Evolutionary conservation across 495 filamentous ascomycete species (phyloP).

Genomic region (Aspergillus avenaceus): DNA sequence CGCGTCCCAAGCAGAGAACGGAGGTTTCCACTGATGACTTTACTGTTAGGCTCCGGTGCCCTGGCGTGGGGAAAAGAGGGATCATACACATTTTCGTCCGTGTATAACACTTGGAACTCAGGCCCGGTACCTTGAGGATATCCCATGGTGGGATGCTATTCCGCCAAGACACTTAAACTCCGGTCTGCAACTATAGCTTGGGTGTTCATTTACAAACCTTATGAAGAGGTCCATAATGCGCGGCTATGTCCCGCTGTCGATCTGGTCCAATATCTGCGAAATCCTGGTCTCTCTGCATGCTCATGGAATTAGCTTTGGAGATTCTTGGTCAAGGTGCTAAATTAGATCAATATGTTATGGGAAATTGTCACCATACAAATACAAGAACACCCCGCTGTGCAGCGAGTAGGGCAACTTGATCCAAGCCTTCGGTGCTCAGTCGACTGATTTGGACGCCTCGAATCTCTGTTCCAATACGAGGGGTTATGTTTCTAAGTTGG

Average conservation of each 20-base stretch:
- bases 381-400: conserved; percentile 12
- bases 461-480: conserved; percentile 6
- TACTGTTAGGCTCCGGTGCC: too few species aligned
- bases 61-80: background rate
- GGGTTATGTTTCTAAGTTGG: conserved; percentile 2
- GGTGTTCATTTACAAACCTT: background rate
- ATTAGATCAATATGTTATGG: too few species aligned
- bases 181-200: background rate
- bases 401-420: conserved; percentile 6
- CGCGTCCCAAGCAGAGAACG: conserved; percentile 7
- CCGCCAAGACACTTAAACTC: background rate
- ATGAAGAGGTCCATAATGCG: conserved; percentile 7
- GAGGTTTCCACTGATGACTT: conserved; percentile 5
- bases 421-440: background rate
- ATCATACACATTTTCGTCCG: conserved; percentile 10
- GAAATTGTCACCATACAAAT: conserved; percentile 1
- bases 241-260: conserved; percentile 3
- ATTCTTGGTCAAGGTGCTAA: too few species aligned
- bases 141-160: conserved; percentile 9
- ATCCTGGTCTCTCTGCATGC: conserved; percentile 7
- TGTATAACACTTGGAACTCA: conserved; percentile 9
- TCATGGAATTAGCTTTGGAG: background rate
- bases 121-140: conserved; percentile 9
- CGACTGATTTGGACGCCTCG: conserved; percentile 6
- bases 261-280: conserved; percentile 10